Evolutionary conservation across 352 stramenopile genomes (phyloP).

Genomic region (Peronosclerospora sorghi): DNA sequence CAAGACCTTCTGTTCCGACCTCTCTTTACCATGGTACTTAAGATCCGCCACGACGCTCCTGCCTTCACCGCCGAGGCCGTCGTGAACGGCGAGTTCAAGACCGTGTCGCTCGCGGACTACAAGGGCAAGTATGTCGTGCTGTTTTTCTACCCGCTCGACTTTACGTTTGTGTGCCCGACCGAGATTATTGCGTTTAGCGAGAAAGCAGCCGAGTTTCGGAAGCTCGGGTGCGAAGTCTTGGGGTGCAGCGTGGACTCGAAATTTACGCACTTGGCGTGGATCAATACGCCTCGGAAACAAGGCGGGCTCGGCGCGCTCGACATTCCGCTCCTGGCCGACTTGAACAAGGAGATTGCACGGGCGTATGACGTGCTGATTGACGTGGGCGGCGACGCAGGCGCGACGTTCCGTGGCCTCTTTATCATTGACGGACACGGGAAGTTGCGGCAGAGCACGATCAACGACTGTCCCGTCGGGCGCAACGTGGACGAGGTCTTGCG

Average conservation of each 20-base stretch:
- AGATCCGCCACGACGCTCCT: slow-evolving; percentile 56
- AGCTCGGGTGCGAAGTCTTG: slow-evolving; percentile 66
- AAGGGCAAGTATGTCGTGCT: slow-evolving; percentile 86
- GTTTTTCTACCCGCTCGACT: slow-evolving; percentile 89
- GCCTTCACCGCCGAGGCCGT: slow-evolving; percentile 73
- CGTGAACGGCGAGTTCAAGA: slow-evolving; percentile 77
- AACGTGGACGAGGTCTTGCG: slow-evolving; percentile 87
- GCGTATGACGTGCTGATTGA: slow-evolving; percentile 82
- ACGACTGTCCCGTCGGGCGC: slow-evolving; percentile 81
- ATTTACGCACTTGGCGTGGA: slow-evolving; percentile 85
- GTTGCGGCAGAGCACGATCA: slow-evolving; percentile 79
- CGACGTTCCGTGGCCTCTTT: slow-evolving; percentile 82
- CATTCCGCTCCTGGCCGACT: slow-evolving; percentile 84
- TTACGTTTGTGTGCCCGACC: slow-evolving; percentile 88
- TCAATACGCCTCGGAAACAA: slow-evolving; percentile 83
- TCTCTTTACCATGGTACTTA: too few species aligned
- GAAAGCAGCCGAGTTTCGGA: slow-evolving; percentile 64
- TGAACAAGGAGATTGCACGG: slow-evolving; percentile 74
- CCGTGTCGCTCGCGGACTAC: slow-evolving; percentile 76
- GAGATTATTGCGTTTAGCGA: slow-evolving; percentile 88
- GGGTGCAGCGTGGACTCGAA: slow-evolving; percentile 80
- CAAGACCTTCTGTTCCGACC: too few species aligned
- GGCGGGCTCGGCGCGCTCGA: slow-evolving; percentile 85
- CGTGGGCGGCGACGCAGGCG: slow-evolving; percentile 50
- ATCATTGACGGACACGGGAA: slow-evolving; percentile 85